Conservation (phyloP, 139 green algal genomes). For the Diplosphaera chodatii region DNA sequence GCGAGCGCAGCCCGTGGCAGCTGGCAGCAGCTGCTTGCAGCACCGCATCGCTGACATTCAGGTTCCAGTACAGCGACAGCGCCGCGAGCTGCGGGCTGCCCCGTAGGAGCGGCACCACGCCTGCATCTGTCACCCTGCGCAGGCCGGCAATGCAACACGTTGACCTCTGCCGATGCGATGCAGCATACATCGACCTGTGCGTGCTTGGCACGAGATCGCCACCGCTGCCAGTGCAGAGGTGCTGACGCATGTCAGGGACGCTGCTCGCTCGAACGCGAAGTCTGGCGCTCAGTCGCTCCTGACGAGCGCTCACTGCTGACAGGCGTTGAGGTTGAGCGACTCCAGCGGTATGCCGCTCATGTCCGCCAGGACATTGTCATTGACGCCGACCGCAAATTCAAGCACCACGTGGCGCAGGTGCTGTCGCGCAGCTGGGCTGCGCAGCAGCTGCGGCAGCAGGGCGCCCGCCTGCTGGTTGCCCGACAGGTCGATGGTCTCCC, state of each 20-base stretch:
- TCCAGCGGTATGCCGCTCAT: not conserved
- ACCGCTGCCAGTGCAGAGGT: no score
- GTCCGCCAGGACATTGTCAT: constrained; percentile 3
- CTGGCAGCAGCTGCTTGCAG: constrained; percentile 1
- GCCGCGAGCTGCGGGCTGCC: constrained; percentile 1
- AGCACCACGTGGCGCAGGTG: constrained; percentile 2
- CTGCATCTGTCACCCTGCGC: constrained; percentile 19
- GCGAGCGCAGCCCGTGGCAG: constrained; percentile 8
- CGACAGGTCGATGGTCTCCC: constrained; percentile 10
- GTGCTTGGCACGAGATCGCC: no score
- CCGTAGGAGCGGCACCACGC: not conserved
- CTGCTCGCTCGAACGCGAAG: no score
- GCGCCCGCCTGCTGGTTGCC: constrained; percentile 5
- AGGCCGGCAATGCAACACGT: no score
- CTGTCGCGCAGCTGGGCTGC: not conserved
- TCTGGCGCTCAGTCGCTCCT: no score
- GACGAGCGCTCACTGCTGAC: no score
- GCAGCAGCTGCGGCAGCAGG: not conserved
- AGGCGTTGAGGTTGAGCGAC: constrained; percentile 18
- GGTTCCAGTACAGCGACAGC: constrained; percentile 24
- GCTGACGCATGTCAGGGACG: no score
- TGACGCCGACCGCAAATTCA: constrained; percentile 16
- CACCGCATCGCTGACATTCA: constrained; percentile 9
- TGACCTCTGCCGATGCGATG: not conserved
- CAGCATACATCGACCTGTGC: no score